Conservation (phyloP, 345 rosid species). For the Ceriops tagal region DNA sequence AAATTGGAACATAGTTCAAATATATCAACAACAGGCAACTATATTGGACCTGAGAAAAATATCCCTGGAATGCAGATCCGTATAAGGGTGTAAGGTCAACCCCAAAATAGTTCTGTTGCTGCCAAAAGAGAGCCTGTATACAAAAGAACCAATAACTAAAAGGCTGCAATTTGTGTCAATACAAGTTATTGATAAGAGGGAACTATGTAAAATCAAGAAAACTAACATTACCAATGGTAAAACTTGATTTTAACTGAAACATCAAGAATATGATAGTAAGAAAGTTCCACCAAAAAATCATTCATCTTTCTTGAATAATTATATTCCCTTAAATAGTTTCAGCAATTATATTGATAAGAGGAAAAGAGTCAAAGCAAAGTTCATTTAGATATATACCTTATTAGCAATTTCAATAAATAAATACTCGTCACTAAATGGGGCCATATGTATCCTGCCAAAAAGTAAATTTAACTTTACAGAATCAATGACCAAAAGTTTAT, state of each 20-base stretch:
- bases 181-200: not conserved
- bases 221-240: not conserved
- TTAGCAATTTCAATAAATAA: constrained; percentile 94
- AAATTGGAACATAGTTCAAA: not conserved
- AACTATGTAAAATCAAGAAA: not conserved
- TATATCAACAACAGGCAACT: not conserved
- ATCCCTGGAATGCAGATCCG: constrained; percentile 86
- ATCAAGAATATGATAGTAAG: not conserved
- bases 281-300: not conserved
- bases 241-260: not conserved
- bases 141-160: not conserved
- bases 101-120: constrained; percentile 87
- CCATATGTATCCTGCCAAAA: constrained; percentile 91
- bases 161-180: not conserved
- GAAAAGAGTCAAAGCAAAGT: constrained; percentile 8
- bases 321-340: not conserved
- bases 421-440: constrained; percentile 97
- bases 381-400: constrained; percentile 55
- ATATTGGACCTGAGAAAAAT: constrained; percentile 83
- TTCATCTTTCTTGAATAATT: not conserved
- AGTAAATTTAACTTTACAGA: constrained; percentile 14
- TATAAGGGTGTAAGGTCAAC: constrained; percentile 80
- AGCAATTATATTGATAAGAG: not conserved
- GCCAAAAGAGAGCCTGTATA: constrained; percentile 94
- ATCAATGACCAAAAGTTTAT: constrained; percentile 6